Evolutionary conservation across 2,329 filamentous ascomycete species (phyloP).

Genomic region (Aspergillus alliaceus): DNA sequence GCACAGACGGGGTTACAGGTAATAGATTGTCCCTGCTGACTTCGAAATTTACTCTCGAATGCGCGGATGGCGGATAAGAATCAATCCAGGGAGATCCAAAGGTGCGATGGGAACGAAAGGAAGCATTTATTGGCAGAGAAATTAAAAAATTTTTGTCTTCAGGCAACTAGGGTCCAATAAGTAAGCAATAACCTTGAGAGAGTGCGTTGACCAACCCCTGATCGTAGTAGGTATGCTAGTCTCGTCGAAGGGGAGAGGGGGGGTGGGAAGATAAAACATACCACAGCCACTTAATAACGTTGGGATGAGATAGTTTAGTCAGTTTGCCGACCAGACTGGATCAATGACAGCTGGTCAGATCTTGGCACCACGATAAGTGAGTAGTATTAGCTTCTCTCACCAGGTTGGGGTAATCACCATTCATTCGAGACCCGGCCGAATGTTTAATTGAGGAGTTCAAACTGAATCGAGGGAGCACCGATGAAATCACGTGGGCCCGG

Average conservation of each 20-base stretch:
- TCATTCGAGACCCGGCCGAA: slow-evolving; percentile 14
- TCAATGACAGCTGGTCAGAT: slow-evolving; percentile 5
- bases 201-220: slow-evolving; percentile 5
- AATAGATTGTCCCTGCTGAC: background rate
- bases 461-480: slow-evolving; percentile 15
- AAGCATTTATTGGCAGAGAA: background rate
- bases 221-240: slow-evolving; percentile 2
- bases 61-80: background rate
- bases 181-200: slow-evolving; percentile 5
- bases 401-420: slow-evolving; percentile 7
- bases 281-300: background rate
- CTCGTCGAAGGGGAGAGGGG: slow-evolving; percentile 3
- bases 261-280: slow-evolving; percentile 12
- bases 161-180: background rate
- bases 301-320: background rate
- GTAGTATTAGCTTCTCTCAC: slow-evolving; percentile 3
- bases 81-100: background rate
- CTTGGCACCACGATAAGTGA: slow-evolving; percentile 4
- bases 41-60: background rate
- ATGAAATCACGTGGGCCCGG: slow-evolving; percentile 20
- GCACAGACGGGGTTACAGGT: background rate
- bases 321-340: background rate
- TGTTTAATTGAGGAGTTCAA: slow-evolving; percentile 16
- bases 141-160: background rate
- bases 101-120: background rate